phyloP scores from a whole-genome alignment of 192 early-diverging fungal species.

The Backusella luteola region DNA sequence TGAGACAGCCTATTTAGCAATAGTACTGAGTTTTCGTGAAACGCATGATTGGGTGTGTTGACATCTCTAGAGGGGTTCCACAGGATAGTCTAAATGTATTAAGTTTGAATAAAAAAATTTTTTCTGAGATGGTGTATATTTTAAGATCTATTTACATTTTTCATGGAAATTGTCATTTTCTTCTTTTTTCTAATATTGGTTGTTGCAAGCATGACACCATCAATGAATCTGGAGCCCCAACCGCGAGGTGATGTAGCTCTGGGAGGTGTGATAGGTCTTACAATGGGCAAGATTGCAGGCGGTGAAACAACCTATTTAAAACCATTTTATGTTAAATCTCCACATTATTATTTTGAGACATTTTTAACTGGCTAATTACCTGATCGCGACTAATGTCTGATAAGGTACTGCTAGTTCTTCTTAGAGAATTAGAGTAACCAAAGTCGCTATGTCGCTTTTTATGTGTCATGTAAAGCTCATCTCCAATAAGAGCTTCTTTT shows the following conservation, averaged over 20 bases:
- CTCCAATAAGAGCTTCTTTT: neutral
- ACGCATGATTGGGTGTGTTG: constrained; percentile 66
- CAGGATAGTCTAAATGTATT: constrained; percentile 57
- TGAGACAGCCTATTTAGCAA: constrained; percentile 53
- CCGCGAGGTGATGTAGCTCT: neutral
- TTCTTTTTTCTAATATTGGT: constrained; percentile 41
- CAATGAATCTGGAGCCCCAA: constrained; percentile 4
- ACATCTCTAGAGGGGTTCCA: constrained; percentile 79
- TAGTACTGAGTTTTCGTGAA: constrained; percentile 55
- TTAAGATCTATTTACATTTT: constrained; percentile 44
- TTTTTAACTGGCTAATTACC: neutral
- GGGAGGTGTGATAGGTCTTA: neutral
- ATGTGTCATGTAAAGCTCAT: neutral
- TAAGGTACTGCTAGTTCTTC: neutral
- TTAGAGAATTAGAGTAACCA: neutral
- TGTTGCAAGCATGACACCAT: constrained; percentile 12
- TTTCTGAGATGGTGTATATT: neutral
- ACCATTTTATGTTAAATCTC: neutral
- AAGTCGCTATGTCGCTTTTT: neutral
- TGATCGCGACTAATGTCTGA: neutral
- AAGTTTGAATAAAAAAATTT: neutral
- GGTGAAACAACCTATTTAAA: constrained; percentile 6
- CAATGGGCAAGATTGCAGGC: neutral
- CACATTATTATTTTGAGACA: neutral
- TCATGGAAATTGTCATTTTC: constrained; percentile 58